phyloP scores from a whole-genome alignment of 73 alveolate genomes.

The Durusdinium trenchii region DNA sequence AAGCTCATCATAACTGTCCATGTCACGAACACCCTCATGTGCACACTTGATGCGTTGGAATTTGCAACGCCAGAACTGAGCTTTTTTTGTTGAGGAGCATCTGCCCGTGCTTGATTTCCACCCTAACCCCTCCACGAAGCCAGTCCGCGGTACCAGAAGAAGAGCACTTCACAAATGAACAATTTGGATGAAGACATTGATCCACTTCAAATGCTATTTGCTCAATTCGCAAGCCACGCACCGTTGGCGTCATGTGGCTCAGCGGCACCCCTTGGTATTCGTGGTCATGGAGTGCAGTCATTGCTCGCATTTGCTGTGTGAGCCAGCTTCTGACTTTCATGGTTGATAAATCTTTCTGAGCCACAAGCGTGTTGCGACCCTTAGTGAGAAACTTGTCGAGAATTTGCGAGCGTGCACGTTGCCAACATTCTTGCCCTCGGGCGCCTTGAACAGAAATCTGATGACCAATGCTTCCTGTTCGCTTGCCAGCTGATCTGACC shows the following conservation, averaged over 20 bases:
- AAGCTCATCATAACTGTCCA: constrained; percentile 22
- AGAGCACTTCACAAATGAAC: background rate
- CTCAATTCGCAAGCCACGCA: constrained; percentile 20
- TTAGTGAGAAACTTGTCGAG: background rate
- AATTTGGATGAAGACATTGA: background rate
- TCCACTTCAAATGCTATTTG: background rate
- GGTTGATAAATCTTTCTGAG: background rate
- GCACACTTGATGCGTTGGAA: background rate
- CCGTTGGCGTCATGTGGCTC: background rate
- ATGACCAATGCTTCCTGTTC: too few species aligned
- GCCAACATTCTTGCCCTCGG: background rate
- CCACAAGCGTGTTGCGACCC: background rate
- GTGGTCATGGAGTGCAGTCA: background rate
- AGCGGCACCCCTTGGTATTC: background rate
- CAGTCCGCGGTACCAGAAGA: constrained; percentile 12
- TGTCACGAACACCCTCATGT: background rate
- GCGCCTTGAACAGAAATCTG: too few species aligned
- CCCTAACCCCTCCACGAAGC: background rate
- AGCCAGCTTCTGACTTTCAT: background rate
- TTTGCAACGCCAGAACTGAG: background rate
- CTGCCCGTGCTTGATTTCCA: constrained; percentile 23
- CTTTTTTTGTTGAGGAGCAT: background rate
- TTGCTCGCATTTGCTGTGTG: background rate
- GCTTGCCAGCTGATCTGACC: background rate
- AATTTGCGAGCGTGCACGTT: background rate